Evolutionary conservation across 306 rosid genomes (phyloP).

Genomic region (Fagus sylvatica): DNA sequence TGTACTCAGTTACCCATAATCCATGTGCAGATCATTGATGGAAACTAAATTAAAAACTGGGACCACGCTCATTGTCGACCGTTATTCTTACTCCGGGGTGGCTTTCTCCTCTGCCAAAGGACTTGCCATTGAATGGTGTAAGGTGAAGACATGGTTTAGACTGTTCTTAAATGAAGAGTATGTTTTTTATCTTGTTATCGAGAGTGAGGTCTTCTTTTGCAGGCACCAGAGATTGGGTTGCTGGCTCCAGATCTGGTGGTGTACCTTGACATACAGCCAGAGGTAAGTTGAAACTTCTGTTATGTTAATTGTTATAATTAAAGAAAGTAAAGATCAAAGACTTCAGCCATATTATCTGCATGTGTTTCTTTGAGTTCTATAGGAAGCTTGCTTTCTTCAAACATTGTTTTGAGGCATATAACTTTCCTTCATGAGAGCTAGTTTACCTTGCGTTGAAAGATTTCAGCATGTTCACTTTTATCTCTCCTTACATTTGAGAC

Average conservation of each 20-base stretch:
- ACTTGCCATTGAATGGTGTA: conserved; percentile 84
- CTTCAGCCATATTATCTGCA: background rate
- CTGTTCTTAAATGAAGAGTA: background rate
- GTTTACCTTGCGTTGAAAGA: background rate
- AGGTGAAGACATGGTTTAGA: conserved; percentile 45
- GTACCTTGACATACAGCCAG: conserved; percentile 86
- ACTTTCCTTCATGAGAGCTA: background rate
- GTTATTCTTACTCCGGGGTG: conserved; percentile 95
- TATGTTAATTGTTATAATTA: background rate
- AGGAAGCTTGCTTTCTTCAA: background rate
- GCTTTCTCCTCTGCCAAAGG: conserved; percentile 96
- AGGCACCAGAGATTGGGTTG: conserved; percentile 91
- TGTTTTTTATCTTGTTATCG: conserved; percentile 11
- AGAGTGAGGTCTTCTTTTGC: conserved; percentile 28
- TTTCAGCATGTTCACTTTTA: background rate
- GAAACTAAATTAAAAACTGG: conserved; percentile 80
- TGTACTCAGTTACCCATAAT: conserved; percentile 5
- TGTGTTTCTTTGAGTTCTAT: background rate
- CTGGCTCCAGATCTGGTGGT: conserved; percentile 77
- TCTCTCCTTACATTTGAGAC: background rate
- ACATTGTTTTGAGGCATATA: background rate
- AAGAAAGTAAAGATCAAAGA: background rate
- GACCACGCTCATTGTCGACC: conserved; percentile 86
- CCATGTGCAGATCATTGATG: conserved; percentile 69
- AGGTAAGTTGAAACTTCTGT: conserved; percentile 43